phyloP scores from a whole-genome alignment of 2,329 filamentous ascomycete genomes.

The Sporothrix brunneoviolacea region DNA sequence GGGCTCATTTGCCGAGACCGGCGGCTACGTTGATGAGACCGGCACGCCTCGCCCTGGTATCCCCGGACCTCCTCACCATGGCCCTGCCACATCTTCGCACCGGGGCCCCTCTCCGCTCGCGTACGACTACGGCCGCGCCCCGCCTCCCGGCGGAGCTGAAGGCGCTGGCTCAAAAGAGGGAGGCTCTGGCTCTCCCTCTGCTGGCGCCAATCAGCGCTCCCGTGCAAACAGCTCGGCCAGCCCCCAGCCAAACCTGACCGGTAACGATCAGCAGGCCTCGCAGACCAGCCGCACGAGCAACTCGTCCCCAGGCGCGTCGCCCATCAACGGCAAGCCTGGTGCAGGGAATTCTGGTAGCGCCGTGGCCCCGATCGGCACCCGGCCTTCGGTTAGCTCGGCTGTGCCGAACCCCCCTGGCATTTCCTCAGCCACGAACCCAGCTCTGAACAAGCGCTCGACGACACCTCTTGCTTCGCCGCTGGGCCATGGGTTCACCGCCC shows the following conservation, averaged over 20 bases:
- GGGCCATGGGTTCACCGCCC: constrained; percentile 59
- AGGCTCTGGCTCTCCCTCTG: constrained; percentile 35
- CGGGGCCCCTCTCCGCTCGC: constrained; percentile 75
- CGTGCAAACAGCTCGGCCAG: constrained; percentile 82
- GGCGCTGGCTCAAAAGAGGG: constrained; percentile 18
- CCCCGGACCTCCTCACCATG: constrained; percentile 52
- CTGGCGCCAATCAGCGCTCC: constrained; percentile 49
- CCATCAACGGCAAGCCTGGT: constrained; percentile 52
- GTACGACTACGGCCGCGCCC: constrained; percentile 54
- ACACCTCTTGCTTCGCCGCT: constrained; percentile 89
- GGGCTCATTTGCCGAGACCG: constrained; percentile 59
- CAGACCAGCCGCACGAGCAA: constrained; percentile 67
- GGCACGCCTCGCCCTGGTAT: constrained; percentile 56
- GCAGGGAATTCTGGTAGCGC: constrained; percentile 40
- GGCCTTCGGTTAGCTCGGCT: constrained; percentile 57
- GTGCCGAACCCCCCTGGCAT: constrained; percentile 23
- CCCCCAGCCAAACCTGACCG: constrained; percentile 60
- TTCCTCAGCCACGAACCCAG: constrained; percentile 48
- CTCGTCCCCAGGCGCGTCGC: constrained; percentile 78
- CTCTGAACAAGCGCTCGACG: constrained; percentile 73
- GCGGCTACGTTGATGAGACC: constrained; percentile 62
- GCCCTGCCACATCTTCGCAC: constrained; percentile 56
- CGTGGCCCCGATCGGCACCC: constrained; percentile 89
- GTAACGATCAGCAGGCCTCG: constrained; percentile 37
- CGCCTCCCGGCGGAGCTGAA: constrained; percentile 35